Conservation (phyloP, 2,329 filamentous ascomycete species). For the Chrysosporium keratinophilum region DNA sequence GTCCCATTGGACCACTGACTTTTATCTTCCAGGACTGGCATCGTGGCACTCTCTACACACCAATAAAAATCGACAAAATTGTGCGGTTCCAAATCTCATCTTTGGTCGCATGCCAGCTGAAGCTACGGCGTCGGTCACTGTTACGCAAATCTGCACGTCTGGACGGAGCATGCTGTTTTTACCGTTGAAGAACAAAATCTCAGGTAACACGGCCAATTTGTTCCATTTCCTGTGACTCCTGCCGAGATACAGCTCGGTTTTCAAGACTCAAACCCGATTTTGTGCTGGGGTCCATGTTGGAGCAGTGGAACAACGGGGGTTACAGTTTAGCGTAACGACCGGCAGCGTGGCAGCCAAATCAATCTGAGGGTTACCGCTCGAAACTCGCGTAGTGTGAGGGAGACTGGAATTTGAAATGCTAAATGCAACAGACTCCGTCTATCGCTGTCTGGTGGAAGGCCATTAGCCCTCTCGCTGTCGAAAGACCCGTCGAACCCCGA, state of each 20-base stretch:
- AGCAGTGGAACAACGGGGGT: slow-evolving; percentile 3
- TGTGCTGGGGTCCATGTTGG: background rate
- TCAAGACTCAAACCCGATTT: background rate
- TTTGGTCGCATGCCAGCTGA: too few relatives aligned
- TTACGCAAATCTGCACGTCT: background rate
- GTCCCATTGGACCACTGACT: too few relatives aligned
- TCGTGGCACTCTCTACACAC: background rate
- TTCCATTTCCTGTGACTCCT: background rate
- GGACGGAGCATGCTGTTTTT: background rate
- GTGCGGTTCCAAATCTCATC: too few relatives aligned
- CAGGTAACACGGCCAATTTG: background rate
- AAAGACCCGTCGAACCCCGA: background rate
- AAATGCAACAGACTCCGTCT: background rate
- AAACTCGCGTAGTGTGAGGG: background rate
- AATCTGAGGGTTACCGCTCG: background rate
- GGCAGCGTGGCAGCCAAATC: background rate
- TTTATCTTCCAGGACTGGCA: background rate
- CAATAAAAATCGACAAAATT: too few relatives aligned
- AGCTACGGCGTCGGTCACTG: background rate
- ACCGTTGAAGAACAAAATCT: background rate
- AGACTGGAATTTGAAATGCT: background rate
- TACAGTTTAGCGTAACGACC: background rate
- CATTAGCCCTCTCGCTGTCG: background rate
- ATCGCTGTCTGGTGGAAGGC: background rate
- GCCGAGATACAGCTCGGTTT: background rate